phyloP scores from a whole-genome alignment of 2,329 filamentous ascomycete species.

The Domatiomyces globalis region DNA sequence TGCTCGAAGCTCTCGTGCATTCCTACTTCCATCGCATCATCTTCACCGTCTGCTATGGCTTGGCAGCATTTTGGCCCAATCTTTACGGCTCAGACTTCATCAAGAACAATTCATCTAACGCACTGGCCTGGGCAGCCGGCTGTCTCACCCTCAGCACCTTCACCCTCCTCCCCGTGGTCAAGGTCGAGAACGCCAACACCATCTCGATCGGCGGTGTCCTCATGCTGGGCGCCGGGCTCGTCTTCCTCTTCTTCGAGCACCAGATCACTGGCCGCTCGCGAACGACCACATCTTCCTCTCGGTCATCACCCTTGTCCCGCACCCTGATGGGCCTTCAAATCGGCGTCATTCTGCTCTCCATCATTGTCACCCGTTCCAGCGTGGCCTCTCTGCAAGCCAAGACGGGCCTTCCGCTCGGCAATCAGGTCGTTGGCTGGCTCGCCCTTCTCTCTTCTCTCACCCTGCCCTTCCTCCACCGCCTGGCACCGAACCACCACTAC shows the following conservation, averaged over 20 bases:
- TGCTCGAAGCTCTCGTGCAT: slow-evolving; percentile 69
- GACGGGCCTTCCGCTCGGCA: slow-evolving; percentile 69
- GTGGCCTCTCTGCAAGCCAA: slow-evolving; percentile 74
- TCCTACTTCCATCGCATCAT: slow-evolving; percentile 86
- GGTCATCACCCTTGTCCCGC: slow-evolving; percentile 24
- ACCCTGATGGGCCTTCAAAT: slow-evolving; percentile 35
- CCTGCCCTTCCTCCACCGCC: slow-evolving; percentile 65
- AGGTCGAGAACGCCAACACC: slow-evolving; percentile 58
- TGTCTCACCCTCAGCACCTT: slow-evolving; percentile 80
- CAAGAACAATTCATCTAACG: slow-evolving; percentile 47
- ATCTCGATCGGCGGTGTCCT: slow-evolving; percentile 66
- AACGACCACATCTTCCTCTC: slow-evolving; percentile 13
- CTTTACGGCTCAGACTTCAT: slow-evolving; percentile 63
- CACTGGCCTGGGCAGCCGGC: slow-evolving; percentile 57
- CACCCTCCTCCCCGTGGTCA: slow-evolving; percentile 75
- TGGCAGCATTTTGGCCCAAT: slow-evolving; percentile 65
- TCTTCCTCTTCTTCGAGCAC: slow-evolving; percentile 72
- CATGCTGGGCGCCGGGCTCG: slow-evolving; percentile 61
- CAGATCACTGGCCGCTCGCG: slow-evolving; percentile 35
- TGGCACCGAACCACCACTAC: slow-evolving; percentile 74
- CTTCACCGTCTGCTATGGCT: slow-evolving; percentile 63
- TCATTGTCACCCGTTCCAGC: slow-evolving; percentile 76
- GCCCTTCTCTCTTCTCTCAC: slow-evolving; percentile 65
- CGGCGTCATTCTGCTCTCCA: slow-evolving; percentile 65
- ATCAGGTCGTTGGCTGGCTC: slow-evolving; percentile 73